Percentiles rank a stretch among this genome's conserved stretches.
Evolutionary conservation across 805 yeast genomes (phyloP).

Genomic region (Brettanomyces custersianus): DNA sequence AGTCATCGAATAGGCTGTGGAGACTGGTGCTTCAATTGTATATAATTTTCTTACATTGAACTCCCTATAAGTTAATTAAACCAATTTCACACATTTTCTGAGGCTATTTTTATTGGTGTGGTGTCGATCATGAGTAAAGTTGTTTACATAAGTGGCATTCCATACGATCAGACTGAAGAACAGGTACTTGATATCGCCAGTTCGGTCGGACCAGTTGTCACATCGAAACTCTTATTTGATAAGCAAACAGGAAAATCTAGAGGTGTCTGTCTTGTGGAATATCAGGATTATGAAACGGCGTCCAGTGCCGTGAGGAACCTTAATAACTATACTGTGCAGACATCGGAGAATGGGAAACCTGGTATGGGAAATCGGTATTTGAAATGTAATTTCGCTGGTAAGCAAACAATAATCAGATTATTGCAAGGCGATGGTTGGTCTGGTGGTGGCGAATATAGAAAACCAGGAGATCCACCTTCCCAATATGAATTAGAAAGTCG

Average conservation of each 20-base stretch:
- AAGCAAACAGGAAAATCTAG: conserved; percentile 83
- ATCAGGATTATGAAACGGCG: conserved; percentile 77
- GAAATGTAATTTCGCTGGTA: conserved; percentile 67
- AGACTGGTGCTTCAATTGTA: background rate
- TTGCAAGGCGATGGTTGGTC: conserved; percentile 7
- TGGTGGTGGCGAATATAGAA: background rate
- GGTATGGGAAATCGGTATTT: conserved; percentile 34
- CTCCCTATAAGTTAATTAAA: no score
- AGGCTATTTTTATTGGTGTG: background rate
- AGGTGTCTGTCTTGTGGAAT: conserved; percentile 79
- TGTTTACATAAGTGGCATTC: conserved; percentile 79
- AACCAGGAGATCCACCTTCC: background rate
- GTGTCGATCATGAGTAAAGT: conserved; percentile 31
- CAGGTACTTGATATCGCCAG: conserved; percentile 77
- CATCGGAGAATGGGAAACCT: conserved; percentile 1
- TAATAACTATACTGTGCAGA: conserved; percentile 46
- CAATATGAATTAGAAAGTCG: conserved; percentile 13
- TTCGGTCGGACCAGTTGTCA: conserved; percentile 82
- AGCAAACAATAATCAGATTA: conserved; percentile 25
- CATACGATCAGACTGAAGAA: conserved; percentile 89
- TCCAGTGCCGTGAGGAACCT: conserved; percentile 85
- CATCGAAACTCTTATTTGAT: conserved; percentile 72
- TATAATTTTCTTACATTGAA: background rate
- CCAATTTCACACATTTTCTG: background rate
- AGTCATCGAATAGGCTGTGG: background rate